Evolutionary conservation across 2,329 filamentous ascomycete species (phyloP), one percentile per base, ranked within the genome.

Genomic region (Pochonia chlamydosporia): DNA sequence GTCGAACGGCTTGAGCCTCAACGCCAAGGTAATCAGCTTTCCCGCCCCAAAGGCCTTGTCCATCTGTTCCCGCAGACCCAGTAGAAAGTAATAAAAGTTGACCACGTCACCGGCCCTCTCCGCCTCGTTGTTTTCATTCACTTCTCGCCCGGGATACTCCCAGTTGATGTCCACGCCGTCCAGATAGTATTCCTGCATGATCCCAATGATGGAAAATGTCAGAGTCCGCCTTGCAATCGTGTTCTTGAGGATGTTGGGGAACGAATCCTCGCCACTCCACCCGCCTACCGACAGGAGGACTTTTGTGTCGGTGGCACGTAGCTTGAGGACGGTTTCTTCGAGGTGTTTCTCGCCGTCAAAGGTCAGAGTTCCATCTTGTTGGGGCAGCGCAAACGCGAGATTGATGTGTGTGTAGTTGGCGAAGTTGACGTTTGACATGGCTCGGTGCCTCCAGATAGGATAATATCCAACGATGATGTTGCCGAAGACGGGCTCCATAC

Each of bases 321-420:
- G 18, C 16, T 13, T 21, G 20, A 20, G 9, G 9, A 39, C 35
- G 6, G 49, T 30, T n/a, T 37, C 30, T 6, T 28, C 14, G 13
- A 49, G 44, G 25, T 28, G 7, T 5, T 18, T 5, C 14, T 47
- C 47, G 24, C 44, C 44, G 4, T 52, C 44, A 42, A 47, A 44
- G 14, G 24, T 4, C 13, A 52, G 26, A 5, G 14, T 30, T 5
- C 44, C 49, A 25, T 52, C 43, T 9, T 16, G 10, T 11, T 28
- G 18, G 14, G 49, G 49, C 4, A 49, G 47, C 30, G 39, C 49
- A 47, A 52, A 52, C 16, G 47, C 47, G 41, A 52, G 14, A 41
- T 49, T 52, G 44, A 52, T 43, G 20, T 52, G 49, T 11, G 49
- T 47, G 31, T 52, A 52, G 24, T 43, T 26, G 21, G 39, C 20